Conservation (phyloP, 2,329 filamentous ascomycete species). For the Blastomyces parvus region DNA sequence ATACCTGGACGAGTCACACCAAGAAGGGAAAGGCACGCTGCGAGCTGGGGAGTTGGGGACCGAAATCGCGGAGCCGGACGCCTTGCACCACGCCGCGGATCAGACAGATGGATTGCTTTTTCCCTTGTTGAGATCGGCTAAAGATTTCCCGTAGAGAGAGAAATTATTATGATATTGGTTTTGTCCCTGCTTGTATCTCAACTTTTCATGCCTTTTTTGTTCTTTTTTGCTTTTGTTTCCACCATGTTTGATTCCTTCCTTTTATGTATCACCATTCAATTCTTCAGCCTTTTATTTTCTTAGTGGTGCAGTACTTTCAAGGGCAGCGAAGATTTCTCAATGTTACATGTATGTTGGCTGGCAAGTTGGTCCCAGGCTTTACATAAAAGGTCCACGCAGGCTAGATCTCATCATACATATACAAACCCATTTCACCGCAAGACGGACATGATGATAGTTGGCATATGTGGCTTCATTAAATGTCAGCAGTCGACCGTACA, state of each 20-base stretch:
- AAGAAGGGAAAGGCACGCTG: background rate
- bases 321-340: background rate
- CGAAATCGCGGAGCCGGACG: background rate
- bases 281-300: background rate
- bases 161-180: background rate
- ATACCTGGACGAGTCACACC: background rate
- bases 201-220: background rate
- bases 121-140: background rate
- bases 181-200: background rate
- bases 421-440: background rate
- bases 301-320: background rate
- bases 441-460: background rate
- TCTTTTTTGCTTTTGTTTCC: background rate
- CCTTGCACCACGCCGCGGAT: background rate
- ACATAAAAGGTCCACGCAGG: background rate
- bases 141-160: background rate
- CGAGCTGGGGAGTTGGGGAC: background rate
- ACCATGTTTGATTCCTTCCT: background rate
- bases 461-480: background rate
- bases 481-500: background rate
- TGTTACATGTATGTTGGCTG: background rate
- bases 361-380: background rate
- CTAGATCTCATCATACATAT: background rate
- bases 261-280: background rate
- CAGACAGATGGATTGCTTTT: background rate